Evolutionary conservation across 805 yeast species (phyloP).

Genomic region (Metschnikowia lochheadii): DNA sequence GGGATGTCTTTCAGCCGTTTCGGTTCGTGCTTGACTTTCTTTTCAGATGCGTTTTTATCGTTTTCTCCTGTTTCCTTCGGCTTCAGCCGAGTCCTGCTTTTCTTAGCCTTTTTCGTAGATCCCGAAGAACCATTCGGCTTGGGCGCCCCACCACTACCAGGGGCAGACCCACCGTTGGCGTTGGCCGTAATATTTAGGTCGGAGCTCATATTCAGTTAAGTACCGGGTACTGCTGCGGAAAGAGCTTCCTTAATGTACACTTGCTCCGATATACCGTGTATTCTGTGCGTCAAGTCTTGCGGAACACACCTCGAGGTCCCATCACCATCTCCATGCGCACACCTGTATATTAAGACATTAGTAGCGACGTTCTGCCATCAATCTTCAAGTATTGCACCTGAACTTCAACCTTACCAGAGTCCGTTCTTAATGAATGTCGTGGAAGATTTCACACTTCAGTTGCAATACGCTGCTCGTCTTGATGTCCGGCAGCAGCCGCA

Average conservation of each 20-base stretch:
- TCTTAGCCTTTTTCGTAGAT: neutral
- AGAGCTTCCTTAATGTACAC: neutral
- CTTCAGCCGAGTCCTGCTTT: neutral
- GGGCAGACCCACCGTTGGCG: neutral
- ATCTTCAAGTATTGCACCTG: neutral
- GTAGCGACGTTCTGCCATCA: neutral
- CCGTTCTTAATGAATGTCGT: conserved; percentile 17
- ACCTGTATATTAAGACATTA: neutral
- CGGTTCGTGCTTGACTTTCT: neutral
- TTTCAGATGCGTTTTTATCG: neutral
- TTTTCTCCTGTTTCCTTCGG: neutral
- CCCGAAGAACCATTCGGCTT: neutral
- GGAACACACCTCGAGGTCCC: neutral
- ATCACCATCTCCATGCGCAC: conserved; percentile 3
- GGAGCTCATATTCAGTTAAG: neutral
- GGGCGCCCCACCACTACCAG: neutral
- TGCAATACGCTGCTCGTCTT: conserved; percentile 26
- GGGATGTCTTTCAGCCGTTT: neutral
- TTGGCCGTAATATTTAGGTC: neutral
- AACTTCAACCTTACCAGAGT: neutral
- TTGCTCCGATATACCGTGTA: neutral
- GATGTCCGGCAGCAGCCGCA: conserved; percentile 20
- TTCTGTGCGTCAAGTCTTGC: neutral
- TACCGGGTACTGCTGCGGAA: neutral
- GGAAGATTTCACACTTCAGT: conserved; percentile 24